Conservation (phyloP, 495 filamentous ascomycete species). For the Bryoglossum gracile region DNA sequence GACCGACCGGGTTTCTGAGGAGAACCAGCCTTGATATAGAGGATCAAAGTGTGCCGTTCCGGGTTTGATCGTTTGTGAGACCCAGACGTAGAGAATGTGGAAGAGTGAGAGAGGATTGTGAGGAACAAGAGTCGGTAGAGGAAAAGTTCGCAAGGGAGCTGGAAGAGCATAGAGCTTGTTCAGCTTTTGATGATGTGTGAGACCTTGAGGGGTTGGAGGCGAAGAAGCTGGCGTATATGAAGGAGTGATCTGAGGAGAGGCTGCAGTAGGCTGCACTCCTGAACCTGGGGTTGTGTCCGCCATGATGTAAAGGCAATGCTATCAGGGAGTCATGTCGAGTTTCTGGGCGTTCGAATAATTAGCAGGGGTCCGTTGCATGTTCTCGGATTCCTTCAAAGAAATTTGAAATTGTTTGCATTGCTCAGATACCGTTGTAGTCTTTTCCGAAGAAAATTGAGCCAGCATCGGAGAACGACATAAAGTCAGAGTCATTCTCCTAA, state of each 20-base stretch:
- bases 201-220: conserved; percentile 16
- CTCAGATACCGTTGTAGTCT: conserved; percentile 99
- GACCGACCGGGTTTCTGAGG: conserved; percentile 68
- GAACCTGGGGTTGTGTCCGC: conserved; percentile 21
- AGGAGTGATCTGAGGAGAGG: background rate
- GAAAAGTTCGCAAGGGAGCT: conserved; percentile 70
- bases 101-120: conserved; percentile 87
- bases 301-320: conserved; percentile 14
- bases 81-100: conserved; percentile 66
- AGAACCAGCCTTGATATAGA: conserved; percentile 68
- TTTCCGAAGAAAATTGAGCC: conserved; percentile 47
- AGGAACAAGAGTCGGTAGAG: conserved; percentile 79
- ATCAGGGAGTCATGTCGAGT: conserved; percentile 19
- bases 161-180: conserved; percentile 72
- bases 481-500: conserved; percentile 62
- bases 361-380: background rate
- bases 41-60: conserved; percentile 57
- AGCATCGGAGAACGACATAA: conserved; percentile 70
- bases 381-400: background rate
- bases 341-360: conserved; percentile 3
- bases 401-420: conserved; percentile 30
- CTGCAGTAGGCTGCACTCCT: background rate
- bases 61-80: conserved; percentile 62
- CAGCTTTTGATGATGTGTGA: conserved; percentile 34
- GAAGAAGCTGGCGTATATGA: background rate